A percentile compares a stretch with the other conserved stretches of the same genome.
Evolutionary conservation across 2,329 filamentous ascomycete genomes (phyloP).

Genomic region (Ascochyta koolunga): DNA sequence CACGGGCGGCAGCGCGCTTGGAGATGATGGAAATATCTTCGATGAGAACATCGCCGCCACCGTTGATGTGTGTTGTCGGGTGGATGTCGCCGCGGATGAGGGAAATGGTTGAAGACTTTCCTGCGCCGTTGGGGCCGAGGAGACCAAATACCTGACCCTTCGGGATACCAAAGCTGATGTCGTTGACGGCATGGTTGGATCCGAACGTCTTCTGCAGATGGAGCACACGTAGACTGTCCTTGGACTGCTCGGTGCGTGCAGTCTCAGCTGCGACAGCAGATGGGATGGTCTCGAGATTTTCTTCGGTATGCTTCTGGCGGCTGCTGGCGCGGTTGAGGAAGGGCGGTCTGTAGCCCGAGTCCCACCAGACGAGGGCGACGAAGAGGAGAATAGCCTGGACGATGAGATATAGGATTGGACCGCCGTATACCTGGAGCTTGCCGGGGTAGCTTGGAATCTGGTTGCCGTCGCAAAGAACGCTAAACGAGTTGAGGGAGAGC

Average conservation of each 20-base stretch:
- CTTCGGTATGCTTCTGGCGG: conserved; percentile 48
- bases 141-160: conserved; percentile 86
- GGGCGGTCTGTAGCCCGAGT: conserved; percentile 70
- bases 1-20: conserved; percentile 73
- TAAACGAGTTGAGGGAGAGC: conserved; percentile 82
- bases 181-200: conserved; percentile 76
- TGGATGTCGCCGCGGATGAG: conserved; percentile 87
- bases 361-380: conserved; percentile 75
- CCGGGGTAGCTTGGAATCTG: conserved; percentile 71
- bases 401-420: conserved; percentile 82
- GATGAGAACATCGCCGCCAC: conserved; percentile 80
- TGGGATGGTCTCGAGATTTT: conserved; percentile 53
- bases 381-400: conserved; percentile 76
- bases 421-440: conserved; percentile 76
- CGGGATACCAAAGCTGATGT: conserved; percentile 81
- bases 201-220: conserved; percentile 83
- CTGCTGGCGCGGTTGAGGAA: conserved; percentile 52
- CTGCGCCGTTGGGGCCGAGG: conserved; percentile 88
- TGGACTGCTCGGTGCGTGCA: conserved; percentile 63
- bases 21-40: conserved; percentile 77
- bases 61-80: conserved; percentile 62
- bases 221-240: conserved; percentile 76
- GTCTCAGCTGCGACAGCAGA: conserved; percentile 70
- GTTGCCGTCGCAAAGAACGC: conserved; percentile 70
- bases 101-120: conserved; percentile 88